phyloP scores from a whole-genome alignment of 2,329 filamentous ascomycete species.

The Karstenula rhodostoma region DNA sequence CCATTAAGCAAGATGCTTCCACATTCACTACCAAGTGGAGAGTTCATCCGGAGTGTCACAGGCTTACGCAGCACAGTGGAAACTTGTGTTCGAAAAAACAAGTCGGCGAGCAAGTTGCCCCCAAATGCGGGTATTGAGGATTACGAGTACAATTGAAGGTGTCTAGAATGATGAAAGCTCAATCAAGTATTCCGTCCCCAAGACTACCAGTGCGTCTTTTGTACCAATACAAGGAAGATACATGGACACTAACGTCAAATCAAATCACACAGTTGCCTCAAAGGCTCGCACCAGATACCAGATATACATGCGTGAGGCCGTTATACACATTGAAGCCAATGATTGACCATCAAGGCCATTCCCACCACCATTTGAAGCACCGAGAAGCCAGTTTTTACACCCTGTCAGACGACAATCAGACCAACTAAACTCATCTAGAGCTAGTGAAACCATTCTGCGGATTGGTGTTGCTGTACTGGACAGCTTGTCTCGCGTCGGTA shows the following conservation, averaged over 20 bases:
- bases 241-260: neutral
- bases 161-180: neutral
- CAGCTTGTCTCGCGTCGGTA: conserved; percentile 14
- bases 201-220: neutral
- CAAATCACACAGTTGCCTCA: neutral
- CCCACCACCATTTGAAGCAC: neutral
- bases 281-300: neutral
- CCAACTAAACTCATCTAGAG: neutral
- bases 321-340: neutral
- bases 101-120: neutral
- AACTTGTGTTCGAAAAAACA: neutral
- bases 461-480: neutral
- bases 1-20: neutral
- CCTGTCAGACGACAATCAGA: neutral
- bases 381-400: neutral
- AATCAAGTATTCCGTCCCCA: neutral
- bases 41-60: neutral
- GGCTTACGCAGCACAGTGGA: neutral
- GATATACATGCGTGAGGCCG: neutral
- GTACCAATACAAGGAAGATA: neutral
- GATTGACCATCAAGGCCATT: neutral
- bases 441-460: neutral
- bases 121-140: neutral
- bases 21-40: neutral
- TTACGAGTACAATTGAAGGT: neutral